phyloP scores from a whole-genome alignment of 495 filamentous ascomycete genomes.

The Poronia punctata region DNA sequence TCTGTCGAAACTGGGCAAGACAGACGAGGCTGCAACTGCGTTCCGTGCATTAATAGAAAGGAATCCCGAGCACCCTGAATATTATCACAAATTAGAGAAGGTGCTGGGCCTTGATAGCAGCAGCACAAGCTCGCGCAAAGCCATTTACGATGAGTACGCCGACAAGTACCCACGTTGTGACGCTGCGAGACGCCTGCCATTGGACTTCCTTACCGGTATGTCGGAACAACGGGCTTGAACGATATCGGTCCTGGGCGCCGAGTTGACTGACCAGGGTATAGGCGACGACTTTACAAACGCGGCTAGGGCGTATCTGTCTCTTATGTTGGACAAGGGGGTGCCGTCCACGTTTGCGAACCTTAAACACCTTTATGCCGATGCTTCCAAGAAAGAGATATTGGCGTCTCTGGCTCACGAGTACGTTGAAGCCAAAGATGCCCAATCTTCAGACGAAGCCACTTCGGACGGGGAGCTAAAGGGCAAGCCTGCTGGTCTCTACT shows the following conservation, averaged over 20 bases:
- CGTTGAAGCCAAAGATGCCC: constrained; percentile 45
- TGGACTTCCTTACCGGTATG: constrained; percentile 79
- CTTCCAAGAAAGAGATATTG: constrained; percentile 67
- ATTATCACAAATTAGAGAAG: constrained; percentile 72
- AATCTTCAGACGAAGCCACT: constrained; percentile 31
- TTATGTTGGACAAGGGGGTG: constrained; percentile 91
- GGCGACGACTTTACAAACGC: constrained; percentile 74
- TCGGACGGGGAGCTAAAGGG: constrained; percentile 58
- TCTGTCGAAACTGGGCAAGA: constrained; percentile 66
- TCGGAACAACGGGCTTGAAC: background rate
- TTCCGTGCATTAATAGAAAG: constrained; percentile 75
- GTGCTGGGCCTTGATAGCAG: constrained; percentile 55
- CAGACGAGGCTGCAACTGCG: constrained; percentile 73
- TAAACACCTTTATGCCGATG: constrained; percentile 78
- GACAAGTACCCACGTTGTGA: constrained; percentile 75
- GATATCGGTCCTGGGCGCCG: background rate
- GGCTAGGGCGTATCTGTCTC: constrained; percentile 71
- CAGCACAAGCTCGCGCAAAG: constrained; percentile 56
- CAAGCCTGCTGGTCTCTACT: constrained; percentile 73
- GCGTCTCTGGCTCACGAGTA: constrained; percentile 76
- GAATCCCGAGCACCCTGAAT: constrained; percentile 79
- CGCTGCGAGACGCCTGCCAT: constrained; percentile 75
- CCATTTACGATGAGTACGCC: constrained; percentile 75
- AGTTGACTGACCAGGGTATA: constrained; percentile 20
- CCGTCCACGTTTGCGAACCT: constrained; percentile 94